Conservation (phyloP, 306 rosid genomes). For the Prunus davidiana region DNA sequence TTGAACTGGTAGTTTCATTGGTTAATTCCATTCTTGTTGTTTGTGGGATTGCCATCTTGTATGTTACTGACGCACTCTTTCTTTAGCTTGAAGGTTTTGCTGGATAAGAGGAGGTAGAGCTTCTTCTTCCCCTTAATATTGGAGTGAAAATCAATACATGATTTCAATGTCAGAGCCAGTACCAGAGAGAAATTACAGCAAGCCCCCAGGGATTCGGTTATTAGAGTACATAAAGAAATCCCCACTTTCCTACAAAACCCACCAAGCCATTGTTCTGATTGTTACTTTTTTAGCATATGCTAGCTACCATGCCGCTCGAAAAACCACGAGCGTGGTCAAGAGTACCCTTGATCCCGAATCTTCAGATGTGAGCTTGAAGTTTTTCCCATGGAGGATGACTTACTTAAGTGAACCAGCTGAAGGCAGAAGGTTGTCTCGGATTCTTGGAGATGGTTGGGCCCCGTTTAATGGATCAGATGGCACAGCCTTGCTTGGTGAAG, state of each 20-base stretch:
- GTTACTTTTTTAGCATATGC: slow-evolving; percentile 87
- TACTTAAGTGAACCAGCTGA: slow-evolving; percentile 22
- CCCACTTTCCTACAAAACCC: slow-evolving; percentile 72
- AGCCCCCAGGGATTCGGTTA: slow-evolving; percentile 57
- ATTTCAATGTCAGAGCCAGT: slow-evolving; percentile 47
- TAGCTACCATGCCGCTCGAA: slow-evolving; percentile 87
- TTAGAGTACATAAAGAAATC: slow-evolving; percentile 54
- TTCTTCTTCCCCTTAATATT: slow-evolving; percentile 24
- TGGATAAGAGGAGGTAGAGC: slow-evolving; percentile 24
- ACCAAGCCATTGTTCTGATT: slow-evolving; percentile 75
- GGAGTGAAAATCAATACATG: slow-evolving; percentile 34
- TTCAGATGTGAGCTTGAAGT: slow-evolving; percentile 33
- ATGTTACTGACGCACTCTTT: neutral
- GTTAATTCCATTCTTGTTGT: neutral
- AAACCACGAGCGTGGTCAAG: slow-evolving; percentile 90
- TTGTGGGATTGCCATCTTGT: neutral
- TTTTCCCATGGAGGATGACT: slow-evolving; percentile 27
- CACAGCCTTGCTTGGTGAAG: slow-evolving; percentile 76
- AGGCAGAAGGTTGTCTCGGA: slow-evolving; percentile 28
- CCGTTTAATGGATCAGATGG: slow-evolving; percentile 83
- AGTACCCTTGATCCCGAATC: slow-evolving; percentile 90
- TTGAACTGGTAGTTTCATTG: neutral
- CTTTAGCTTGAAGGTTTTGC: slow-evolving; percentile 31
- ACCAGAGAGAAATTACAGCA: slow-evolving; percentile 31
- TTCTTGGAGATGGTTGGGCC: slow-evolving; percentile 77